Base-by-base conservation (phyloP, 148 eudicot species). In the Pharnaceum exiguum region DNA sequence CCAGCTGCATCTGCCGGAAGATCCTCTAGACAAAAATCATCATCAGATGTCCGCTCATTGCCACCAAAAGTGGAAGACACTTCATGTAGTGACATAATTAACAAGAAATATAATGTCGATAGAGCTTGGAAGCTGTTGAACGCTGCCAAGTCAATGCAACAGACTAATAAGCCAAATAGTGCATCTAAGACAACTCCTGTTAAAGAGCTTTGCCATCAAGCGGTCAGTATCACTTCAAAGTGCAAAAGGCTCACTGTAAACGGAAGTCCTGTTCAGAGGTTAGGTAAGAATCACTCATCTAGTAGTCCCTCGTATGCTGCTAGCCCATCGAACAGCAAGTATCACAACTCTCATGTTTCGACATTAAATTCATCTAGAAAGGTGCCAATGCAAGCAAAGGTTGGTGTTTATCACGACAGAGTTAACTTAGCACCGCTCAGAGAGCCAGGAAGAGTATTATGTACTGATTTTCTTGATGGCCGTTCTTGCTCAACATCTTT, bases 121-220 rank as follows among this genome's bases (percentile, higher is more conserved):
- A 84, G 77, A 75, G 97, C 97, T 43, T 90, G 97, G 97, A 87
- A 80, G 62, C 75, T 84, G 82, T 61, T 87, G 78, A 67, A 64
- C 62, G 70, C 51, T 42, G 97, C 97, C n/a, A 82, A 67, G 64
- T 75, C 85, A 65, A 32, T 69, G 55, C 71, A 71, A 58, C 72
- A 54, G 55, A 21, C 46, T 55, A 45, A 23, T 47, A 66, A 55
- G 63, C 50, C 40, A 31, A 60, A 59, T 33, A 55, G 54, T 33
- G 23, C 51, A 25, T 40, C 59, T 36, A 78, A 74, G 42, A 55
- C 29, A 30, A 46, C 65, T 25, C 21, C 42, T 13, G 57, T 45
- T 45, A 79, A 73, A 62, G 35, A 46, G 22, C 56, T 27, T 53
- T 24, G 49, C 3, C 10, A 18, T 13, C 72, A 69, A 51, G 37